Conservation (phyloP, 768 basidiomycete genomes). For the Lentinula guzmanii region DNA sequence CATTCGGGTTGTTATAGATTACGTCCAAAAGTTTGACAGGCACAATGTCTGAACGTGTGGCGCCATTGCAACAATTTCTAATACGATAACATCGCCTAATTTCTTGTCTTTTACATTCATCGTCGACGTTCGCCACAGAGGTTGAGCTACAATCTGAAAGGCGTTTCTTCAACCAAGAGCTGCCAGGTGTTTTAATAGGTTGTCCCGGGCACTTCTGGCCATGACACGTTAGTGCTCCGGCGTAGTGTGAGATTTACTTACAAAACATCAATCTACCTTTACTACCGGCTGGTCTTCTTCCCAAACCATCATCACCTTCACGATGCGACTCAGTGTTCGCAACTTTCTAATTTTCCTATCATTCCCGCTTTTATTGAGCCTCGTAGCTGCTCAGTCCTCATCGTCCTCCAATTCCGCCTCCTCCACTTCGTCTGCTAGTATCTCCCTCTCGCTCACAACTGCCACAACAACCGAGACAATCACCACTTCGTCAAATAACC, state of each 20-base stretch:
- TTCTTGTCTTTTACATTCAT: not conserved
- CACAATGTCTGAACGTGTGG: not conserved
- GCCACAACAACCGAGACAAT: constrained; percentile 45
- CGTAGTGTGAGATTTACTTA: not conserved
- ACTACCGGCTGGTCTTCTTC: not conserved
- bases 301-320: not conserved
- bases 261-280: not conserved
- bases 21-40: not conserved
- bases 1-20: constrained; percentile 33
- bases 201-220: not conserved
- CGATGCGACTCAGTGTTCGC: not conserved
- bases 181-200: not conserved
- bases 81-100: not conserved
- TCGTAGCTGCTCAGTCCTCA: constrained; percentile 1
- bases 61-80: not conserved
- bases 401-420: constrained; percentile 17
- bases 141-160: not conserved
- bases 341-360: not conserved
- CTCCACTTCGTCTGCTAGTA: constrained; percentile 22
- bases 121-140: not conserved
- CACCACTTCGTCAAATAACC: constrained; percentile 40
- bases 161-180: not conserved
- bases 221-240: not conserved
- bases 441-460: constrained; percentile 53
- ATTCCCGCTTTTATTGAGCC: not conserved